phyloP scores from a whole-genome alignment of 108 stramenopile genomes.

The Mayamaea pseudoterrestris region DNA sequence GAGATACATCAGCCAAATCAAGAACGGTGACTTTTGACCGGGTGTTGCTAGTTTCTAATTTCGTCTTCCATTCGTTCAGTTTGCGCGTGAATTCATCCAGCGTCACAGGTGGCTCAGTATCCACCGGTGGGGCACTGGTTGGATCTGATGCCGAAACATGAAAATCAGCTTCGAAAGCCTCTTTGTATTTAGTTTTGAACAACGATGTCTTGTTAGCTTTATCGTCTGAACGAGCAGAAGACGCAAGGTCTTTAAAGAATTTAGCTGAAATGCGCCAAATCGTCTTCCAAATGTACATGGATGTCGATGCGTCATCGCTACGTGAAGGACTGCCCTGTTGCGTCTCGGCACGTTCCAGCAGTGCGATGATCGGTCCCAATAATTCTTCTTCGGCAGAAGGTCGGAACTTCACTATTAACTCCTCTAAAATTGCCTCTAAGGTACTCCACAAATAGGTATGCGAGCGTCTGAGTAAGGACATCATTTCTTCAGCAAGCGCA shows the following conservation, averaged over 20 bases:
- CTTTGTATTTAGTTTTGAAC: slow-evolving; percentile 57
- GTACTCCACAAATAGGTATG: slow-evolving; percentile 80
- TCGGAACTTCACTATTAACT: slow-evolving; percentile 83
- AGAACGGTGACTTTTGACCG: slow-evolving; percentile 36
- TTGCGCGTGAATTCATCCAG: slow-evolving; percentile 37
- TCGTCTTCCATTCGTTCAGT: slow-evolving; percentile 57
- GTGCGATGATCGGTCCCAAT: slow-evolving; percentile 63
- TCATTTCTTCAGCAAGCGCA: slow-evolving; percentile 70
- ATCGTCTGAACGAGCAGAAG: slow-evolving; percentile 28
- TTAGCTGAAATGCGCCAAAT: slow-evolving; percentile 54
- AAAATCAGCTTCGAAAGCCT: slow-evolving; percentile 59
- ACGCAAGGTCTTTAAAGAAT: slow-evolving; percentile 39
- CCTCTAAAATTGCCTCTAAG: slow-evolving; percentile 87
- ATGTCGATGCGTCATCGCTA: slow-evolving; percentile 28
- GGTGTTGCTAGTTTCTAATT: slow-evolving; percentile 45
- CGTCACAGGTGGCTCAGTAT: neutral
- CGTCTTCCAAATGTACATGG: slow-evolving; percentile 45
- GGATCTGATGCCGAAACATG: slow-evolving; percentile 15
- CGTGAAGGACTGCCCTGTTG: slow-evolving; percentile 19
- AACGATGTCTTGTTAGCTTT: slow-evolving; percentile 50
- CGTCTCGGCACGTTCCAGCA: slow-evolving; percentile 52
- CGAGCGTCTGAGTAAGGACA: slow-evolving; percentile 68
- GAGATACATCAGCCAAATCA: slow-evolving; percentile 53
- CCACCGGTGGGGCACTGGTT: neutral
- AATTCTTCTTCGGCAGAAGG: slow-evolving; percentile 89